These are phyloP conservation scores for Suillus bovinus DNA, from an alignment of 768 basidiomycete genomes.

Conservation along the genomic window DNA sequence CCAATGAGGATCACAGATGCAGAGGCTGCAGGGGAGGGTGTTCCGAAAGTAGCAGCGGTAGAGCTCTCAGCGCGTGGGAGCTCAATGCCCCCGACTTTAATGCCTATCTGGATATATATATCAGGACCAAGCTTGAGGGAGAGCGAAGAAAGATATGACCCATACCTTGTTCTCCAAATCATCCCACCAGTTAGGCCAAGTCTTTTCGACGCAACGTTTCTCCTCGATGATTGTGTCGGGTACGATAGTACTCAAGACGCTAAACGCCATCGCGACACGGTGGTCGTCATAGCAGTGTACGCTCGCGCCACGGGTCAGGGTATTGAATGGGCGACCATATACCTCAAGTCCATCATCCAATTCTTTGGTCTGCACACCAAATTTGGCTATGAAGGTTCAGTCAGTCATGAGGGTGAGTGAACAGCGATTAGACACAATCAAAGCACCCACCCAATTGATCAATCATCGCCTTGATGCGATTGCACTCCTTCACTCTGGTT, in stretches of 20 bases:
- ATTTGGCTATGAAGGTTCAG: constrained; percentile 66
- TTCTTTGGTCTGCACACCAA: constrained; percentile 90
- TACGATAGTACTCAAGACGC: constrained; percentile 77
- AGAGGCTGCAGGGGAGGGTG: constrained; percentile 32
- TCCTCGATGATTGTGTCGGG: constrained; percentile 85
- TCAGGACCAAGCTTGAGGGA: neutral
- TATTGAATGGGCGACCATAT: constrained; percentile 67
- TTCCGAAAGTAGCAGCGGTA: constrained; percentile 44
- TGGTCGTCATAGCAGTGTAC: constrained; percentile 98
- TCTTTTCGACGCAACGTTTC: constrained; percentile 98
- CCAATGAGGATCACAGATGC: constrained; percentile 81
- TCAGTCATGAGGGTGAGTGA: neutral
- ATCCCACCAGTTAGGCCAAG: constrained; percentile 99
- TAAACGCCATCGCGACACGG: constrained; percentile 98
- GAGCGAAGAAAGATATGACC: neutral
- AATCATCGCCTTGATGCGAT: constrained; percentile 95
- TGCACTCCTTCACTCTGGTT: constrained; percentile 99
- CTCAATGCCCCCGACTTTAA: constrained; percentile 85
- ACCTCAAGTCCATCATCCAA: constrained; percentile 92
- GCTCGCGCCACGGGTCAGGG: constrained; percentile 68
- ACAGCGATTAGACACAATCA: neutral
- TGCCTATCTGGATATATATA: constrained; percentile 65
- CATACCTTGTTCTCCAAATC: constrained; percentile 91
- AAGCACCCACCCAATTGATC: constrained; percentile 77
- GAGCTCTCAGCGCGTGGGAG: constrained; percentile 41